These are phyloP conservation scores for Pleodorina starrii DNA, from an alignment of 139 green algal species.

Conservation along the genomic window DNA sequence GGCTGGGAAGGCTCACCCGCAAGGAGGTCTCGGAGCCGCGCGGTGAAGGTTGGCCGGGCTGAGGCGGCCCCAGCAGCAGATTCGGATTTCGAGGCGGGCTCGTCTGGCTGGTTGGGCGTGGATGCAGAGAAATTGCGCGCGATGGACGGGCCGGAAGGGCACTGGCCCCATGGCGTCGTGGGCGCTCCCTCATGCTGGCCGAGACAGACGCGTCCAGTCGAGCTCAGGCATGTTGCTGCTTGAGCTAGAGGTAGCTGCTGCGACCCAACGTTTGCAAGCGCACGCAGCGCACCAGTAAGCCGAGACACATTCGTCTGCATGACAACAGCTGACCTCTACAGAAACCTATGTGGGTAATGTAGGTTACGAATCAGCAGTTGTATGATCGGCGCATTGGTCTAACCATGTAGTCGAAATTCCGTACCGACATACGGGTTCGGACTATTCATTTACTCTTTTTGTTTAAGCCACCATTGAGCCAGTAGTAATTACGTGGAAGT, in stretches of 20 bases:
- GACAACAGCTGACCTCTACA: neutral
- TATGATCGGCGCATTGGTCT: no score
- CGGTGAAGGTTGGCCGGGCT: neutral
- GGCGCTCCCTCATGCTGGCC: neutral
- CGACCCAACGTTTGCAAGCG: neutral
- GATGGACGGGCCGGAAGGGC: neutral
- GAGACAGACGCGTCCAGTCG: neutral
- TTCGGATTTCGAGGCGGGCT: neutral
- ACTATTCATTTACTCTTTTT: no score
- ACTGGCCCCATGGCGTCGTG: no score
- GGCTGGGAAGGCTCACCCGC: neutral
- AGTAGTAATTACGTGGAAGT: no score
- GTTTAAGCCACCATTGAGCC: no score
- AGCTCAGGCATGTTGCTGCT: neutral
- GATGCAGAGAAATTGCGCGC: neutral
- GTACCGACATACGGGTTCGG: no score
- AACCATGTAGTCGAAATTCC: no score
- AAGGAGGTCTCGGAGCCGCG: neutral
- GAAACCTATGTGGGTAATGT: no score
- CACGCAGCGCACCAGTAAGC: neutral
- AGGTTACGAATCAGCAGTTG: no score
- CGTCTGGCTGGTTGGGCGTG: neutral
- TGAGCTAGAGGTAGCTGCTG: neutral
- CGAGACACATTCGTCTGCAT: neutral
- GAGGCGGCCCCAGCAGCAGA: neutral